Percentiles rank a stretch among this genome's conserved stretches.
Evolutionary conservation across 768 basidiomycete species (phyloP).

Genomic region (Auricularia heimuer): DNA sequence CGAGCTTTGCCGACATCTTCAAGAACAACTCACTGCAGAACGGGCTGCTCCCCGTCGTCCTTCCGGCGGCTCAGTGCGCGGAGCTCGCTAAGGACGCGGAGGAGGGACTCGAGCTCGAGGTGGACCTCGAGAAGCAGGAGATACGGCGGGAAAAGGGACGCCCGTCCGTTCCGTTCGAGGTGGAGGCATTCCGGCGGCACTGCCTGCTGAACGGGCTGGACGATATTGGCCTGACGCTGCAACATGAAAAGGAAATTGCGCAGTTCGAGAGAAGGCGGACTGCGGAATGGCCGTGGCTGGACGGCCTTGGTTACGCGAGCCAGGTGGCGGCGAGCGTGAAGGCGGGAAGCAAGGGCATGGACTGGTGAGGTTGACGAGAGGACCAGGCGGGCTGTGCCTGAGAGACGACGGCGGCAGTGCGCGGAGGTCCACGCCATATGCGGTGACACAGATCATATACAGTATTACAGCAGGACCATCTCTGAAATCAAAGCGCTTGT

Average conservation of each 20-base stretch:
- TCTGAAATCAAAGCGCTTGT: neutral
- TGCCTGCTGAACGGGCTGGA: conserved; percentile 94
- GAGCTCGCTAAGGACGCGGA: conserved; percentile 69
- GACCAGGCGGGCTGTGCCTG: neutral
- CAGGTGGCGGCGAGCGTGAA: conserved; percentile 36
- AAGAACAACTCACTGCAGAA: conserved; percentile 86
- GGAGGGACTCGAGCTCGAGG: conserved; percentile 64
- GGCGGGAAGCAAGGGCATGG: conserved; percentile 41
- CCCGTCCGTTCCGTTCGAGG: conserved; percentile 61
- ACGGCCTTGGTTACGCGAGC: conserved; percentile 81
- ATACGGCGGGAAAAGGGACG: conserved; percentile 51
- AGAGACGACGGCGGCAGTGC: neutral
- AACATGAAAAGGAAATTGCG: conserved; percentile 61
- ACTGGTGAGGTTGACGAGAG: conserved; percentile 45
- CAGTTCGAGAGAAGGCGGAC: conserved; percentile 73
- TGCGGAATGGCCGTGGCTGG: conserved; percentile 87
- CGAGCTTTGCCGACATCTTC: conserved; percentile 88
- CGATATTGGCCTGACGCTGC: conserved; percentile 91
- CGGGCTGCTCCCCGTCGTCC: conserved; percentile 73
- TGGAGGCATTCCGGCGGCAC: conserved; percentile 86
- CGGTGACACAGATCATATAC: neutral
- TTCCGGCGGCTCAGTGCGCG: conserved; percentile 62
- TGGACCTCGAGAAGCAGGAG: conserved; percentile 77
- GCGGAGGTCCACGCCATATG: neutral
- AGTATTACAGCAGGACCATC: neutral